Evolutionary conservation across 2,329 filamentous ascomycete species (phyloP).

Genomic region (Cryoendolithus antarcticus): DNA sequence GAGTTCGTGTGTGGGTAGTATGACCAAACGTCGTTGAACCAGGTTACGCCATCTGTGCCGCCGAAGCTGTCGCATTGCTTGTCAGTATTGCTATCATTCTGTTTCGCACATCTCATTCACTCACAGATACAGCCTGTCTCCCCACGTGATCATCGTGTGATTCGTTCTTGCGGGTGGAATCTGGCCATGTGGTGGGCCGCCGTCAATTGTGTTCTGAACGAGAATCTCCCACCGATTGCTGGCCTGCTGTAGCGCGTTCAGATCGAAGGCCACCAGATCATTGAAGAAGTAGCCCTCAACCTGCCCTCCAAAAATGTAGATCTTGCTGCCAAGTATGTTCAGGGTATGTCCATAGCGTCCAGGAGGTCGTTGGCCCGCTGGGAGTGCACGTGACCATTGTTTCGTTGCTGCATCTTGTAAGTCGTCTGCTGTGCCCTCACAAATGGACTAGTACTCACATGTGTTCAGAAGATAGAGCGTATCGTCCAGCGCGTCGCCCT

Average conservation of each 20-base stretch:
- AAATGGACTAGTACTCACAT: conserved; percentile 47
- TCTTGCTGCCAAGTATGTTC: conserved; percentile 92
- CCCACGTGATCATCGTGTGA: conserved; percentile 81
- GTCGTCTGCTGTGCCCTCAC: conserved; percentile 2
- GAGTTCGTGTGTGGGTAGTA: conserved; percentile 74
- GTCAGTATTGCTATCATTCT: too few species aligned
- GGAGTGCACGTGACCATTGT: conserved; percentile 92
- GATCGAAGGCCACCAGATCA: conserved; percentile 84
- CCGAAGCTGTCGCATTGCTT: conserved; percentile 49
- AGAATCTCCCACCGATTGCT: conserved; percentile 91
- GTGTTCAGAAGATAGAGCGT: conserved; percentile 95
- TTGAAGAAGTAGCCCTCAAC: conserved; percentile 98
- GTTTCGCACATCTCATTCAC: conserved; percentile 29
- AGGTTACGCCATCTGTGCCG: conserved; percentile 86
- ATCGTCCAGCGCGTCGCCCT: conserved; percentile 81
- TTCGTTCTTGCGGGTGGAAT: conserved; percentile 86
- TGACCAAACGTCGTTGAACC: conserved; percentile 99
- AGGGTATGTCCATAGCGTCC: conserved; percentile 92
- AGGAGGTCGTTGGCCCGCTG: conserved; percentile 70
- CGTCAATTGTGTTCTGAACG: conserved; percentile 59
- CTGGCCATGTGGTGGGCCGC: conserved; percentile 46
- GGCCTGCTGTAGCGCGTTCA: conserved; percentile 85
- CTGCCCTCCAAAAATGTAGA: conserved; percentile 94
- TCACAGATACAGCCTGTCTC: conserved; percentile 75
- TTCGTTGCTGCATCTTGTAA: conserved; percentile 59